Evolutionary conservation across 306 rosid genomes (phyloP).

Genomic region (Quercus cerris): DNA sequence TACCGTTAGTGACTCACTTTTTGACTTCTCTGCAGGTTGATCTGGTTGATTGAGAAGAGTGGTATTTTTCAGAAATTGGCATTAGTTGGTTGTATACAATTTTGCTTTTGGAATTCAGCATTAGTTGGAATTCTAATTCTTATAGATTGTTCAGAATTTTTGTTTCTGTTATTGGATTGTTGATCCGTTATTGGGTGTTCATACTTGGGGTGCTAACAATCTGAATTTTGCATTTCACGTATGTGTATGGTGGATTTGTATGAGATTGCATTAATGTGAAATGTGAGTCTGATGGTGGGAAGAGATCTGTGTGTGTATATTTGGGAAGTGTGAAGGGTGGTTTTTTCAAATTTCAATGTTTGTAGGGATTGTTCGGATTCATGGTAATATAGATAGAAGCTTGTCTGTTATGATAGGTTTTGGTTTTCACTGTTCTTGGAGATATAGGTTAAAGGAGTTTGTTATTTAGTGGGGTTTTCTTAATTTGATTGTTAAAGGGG

Average conservation of each 20-base stretch:
- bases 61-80: conserved; percentile 24
- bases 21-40: conserved; percentile 47
- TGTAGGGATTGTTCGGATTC: conserved; percentile 34
- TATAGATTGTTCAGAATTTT: neutral
- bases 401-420: conserved; percentile 38
- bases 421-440: conserved; percentile 43
- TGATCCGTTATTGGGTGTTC: conserved; percentile 23
- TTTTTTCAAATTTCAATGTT: conserved; percentile 58
- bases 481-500: conserved; percentile 21
- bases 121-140: conserved; percentile 2
- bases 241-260: conserved; percentile 12
- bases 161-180: conserved; percentile 13
- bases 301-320: conserved; percentile 16
- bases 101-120: neutral
- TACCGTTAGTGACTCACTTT: conserved; percentile 30
- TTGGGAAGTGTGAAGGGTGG: conserved; percentile 38
- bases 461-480: conserved; percentile 32
- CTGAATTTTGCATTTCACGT: conserved; percentile 16
- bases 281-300: conserved; percentile 20
- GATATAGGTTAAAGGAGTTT: conserved; percentile 39
- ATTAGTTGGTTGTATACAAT: conserved; percentile 10
- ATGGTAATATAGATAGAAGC: conserved; percentile 31
- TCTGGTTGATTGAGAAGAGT: conserved; percentile 24
- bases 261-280: neutral
- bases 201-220: neutral